phyloP scores from a whole-genome alignment of 768 basidiomycete species.

The Tephrocybe sp. region DNA sequence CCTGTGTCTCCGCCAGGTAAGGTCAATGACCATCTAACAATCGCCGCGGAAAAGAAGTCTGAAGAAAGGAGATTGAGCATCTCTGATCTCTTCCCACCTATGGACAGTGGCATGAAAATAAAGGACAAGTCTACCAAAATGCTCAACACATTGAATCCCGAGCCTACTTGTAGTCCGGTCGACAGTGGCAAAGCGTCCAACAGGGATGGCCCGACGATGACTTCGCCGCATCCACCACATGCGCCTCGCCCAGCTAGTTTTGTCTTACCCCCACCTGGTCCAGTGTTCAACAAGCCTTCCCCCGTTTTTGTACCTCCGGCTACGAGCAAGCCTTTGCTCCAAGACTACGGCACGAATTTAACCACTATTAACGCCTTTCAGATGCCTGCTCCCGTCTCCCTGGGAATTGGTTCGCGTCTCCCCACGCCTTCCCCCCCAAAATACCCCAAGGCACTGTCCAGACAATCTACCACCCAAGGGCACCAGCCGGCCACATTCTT shows the following conservation, averaged over 20 bases:
- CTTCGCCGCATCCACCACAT: slow-evolving; percentile 59
- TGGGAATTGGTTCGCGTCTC: slow-evolving; percentile 39
- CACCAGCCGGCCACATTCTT: slow-evolving; percentile 51
- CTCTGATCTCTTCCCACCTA: slow-evolving; percentile 55
- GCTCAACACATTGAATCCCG: background rate
- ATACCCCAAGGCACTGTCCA: slow-evolving; percentile 34
- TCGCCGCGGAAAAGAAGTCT: background rate
- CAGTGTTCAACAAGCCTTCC: slow-evolving; percentile 61
- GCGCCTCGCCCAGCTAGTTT: slow-evolving; percentile 31
- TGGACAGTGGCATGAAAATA: slow-evolving; percentile 32
- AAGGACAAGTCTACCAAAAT: slow-evolving; percentile 31
- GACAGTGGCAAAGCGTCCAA: slow-evolving; percentile 7
- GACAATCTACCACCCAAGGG: slow-evolving; percentile 57
- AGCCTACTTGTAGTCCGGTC: slow-evolving; percentile 1
- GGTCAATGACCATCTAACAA: background rate
- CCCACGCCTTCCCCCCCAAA: slow-evolving; percentile 31
- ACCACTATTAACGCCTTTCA: slow-evolving; percentile 38
- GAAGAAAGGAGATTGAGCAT: slow-evolving; percentile 48
- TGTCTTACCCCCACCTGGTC: slow-evolving; percentile 36
- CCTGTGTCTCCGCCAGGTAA: slow-evolving; percentile 15
- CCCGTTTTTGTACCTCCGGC: slow-evolving; percentile 53
- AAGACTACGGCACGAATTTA: slow-evolving; percentile 35
- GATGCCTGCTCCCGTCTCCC: slow-evolving; percentile 42
- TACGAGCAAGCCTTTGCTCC: slow-evolving; percentile 6
- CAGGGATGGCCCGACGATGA: slow-evolving; percentile 48